Base-by-base conservation (phyloP, 768 basidiomycete genomes). In the Phallus indusiatus region DNA sequence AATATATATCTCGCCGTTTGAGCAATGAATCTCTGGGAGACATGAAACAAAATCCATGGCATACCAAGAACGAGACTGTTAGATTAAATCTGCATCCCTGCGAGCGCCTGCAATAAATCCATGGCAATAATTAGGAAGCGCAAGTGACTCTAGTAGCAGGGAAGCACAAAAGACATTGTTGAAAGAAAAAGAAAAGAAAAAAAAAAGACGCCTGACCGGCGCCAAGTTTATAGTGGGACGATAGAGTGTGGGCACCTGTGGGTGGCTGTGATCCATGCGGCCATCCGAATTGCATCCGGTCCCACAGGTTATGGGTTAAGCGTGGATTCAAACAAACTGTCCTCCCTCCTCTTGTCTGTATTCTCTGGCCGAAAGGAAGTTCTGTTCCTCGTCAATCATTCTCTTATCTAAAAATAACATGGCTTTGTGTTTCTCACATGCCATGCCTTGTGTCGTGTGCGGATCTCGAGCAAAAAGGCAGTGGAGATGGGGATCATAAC, bases 71-170 rank as follows among this genome's bases (percentile, higher is more conserved):
- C n/a, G 42, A 55, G 49, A 28, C 18, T 28, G 22, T 42, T n/a
- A n/a, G n/a, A n/a, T n/a, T 55, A n/a, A 35, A 16, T 37, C 35
- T 12, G 14, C 34, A 37, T 55, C 5, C 53, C 18, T 35, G 54
- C 54, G 54, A 55, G 54, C 54, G 54, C 54, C 54, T 55, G 54
- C 54, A 55, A 55, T 55, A 37, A 37, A 55, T 42, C 3, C 12
- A 14, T 11, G 21, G 54, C n/a, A 28, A 50, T 12, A 20, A 36
- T 18, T 11, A 22, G 18, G 34, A 42, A 55, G 37, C 1, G 28
- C 54, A 55, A 54, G 53, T 54, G 53, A 54, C 53, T 54, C 53
- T 54, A 54, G 34, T 28, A 37, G 34, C 28, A 37, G 17, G 54
- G 24, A 24, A 34, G 54, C 36, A 17, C 11, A 33, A 17, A 36